Conservation (phyloP, 2,329 filamentous ascomycete genomes). For the Talaromyces sp. region DNA sequence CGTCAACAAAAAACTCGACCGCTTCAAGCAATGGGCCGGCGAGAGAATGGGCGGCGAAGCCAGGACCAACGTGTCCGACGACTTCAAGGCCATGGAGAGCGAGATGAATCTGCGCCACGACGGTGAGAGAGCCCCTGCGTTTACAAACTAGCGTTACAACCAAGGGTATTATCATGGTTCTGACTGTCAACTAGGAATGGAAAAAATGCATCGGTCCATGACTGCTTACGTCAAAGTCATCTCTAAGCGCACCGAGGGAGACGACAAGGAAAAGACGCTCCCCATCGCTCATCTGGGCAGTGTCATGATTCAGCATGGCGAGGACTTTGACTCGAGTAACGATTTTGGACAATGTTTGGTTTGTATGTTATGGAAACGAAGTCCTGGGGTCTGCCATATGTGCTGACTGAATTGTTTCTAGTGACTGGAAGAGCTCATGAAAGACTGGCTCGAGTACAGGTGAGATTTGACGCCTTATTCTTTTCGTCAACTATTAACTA, state of each 20-base stretch:
- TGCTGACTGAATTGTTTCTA: slow-evolving; percentile 26
- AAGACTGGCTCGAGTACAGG: slow-evolving; percentile 73
- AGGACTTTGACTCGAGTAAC: slow-evolving; percentile 86
- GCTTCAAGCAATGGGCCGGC: slow-evolving; percentile 95
- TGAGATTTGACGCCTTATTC: not conserved
- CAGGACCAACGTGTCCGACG: slow-evolving; percentile 80
- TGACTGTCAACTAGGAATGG: slow-evolving; percentile 50
- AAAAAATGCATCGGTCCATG: slow-evolving; percentile 82
- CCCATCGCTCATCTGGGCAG: slow-evolving; percentile 75
- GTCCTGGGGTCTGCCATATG: not conserved
- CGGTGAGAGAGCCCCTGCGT: slow-evolving; percentile 59
- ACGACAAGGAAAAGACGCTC: slow-evolving; percentile 82
- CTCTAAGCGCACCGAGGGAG: slow-evolving; percentile 75
- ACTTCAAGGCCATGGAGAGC: slow-evolving; percentile 83
- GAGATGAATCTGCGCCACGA: slow-evolving; percentile 89
- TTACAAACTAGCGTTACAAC: not conserved
- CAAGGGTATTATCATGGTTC: not conserved
- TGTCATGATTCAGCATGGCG: slow-evolving; percentile 82
- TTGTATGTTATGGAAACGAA: slow-evolving; percentile 43
- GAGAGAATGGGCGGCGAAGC: slow-evolving; percentile 92
- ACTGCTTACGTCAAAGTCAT: slow-evolving; percentile 82
- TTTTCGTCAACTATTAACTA: not conserved
- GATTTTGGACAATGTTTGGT: slow-evolving; percentile 86
- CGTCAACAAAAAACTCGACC: slow-evolving; percentile 83
- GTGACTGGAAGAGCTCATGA: slow-evolving; percentile 83